Base-by-base conservation (phyloP, 179 eudicot genomes). In the Spinacia oleracea region DNA sequence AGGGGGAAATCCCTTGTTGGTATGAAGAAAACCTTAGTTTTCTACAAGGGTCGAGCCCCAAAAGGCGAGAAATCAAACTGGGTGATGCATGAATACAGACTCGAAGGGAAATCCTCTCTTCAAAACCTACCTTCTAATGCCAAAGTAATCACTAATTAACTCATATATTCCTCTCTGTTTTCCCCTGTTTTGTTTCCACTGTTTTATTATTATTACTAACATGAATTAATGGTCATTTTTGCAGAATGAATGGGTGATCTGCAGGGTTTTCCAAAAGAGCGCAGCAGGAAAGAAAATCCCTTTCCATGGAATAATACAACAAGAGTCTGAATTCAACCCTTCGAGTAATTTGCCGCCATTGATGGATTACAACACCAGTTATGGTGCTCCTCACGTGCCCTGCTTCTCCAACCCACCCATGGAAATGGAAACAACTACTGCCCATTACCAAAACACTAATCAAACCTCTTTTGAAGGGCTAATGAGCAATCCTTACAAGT, bases 191-290 rank as follows among this genome's bases (percentile, higher is more conserved):
- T 35, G 1, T 29, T 79, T 73, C 73, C 45, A 77, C 72, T 73
- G 70, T 70, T 75, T 75, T 5, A 8, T 42, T 42, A 82, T 75
- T 9, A 4, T 31, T 45, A 82, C 56, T 23, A 31, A 45, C 55
- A 40, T 16, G 9, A 60, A 40, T 16, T 8, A 60, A 55, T 77
- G 81, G n/a, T 84, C 45, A 48, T 31, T 58, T 73, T 27, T 69
- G 81, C 94, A 95, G 98, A 90, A 89, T 83, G 98, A 95, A 76
- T 95, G 98, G 98, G 98, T 93, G 85, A 93, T 95, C 8, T 86
- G 93, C 35, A 85, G 97, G 88, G 89, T 93, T 0, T 95, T 93
- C 42, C 85, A 93, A 34, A 95, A 95, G 80, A 89, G 71, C 62
- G 64, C 86, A 43, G 81, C 87, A 8, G 97, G 90, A 69, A 91